Base-by-base conservation (phyloP, 306 rosid genomes). In the Casuarina cunninghamiana region DNA sequence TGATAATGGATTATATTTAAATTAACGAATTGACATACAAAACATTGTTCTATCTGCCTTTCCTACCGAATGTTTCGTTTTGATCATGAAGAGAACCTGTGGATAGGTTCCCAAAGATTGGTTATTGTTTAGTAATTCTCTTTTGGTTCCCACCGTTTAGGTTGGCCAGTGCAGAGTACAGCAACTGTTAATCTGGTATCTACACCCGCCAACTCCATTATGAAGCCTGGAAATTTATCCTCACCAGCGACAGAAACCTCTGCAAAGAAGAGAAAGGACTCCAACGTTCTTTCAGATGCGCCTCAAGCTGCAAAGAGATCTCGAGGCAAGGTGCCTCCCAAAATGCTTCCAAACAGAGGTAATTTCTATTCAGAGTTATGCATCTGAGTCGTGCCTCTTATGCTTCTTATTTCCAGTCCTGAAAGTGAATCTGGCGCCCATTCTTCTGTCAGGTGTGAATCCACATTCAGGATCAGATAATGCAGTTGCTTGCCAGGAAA, bases 301-400 rank as follows among this genome's bases (percentile, higher is more conserved):
- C 87, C 91, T 68, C 80, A 84, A 53, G 77, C 83, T 80, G 71
- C 90, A 8, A 94, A 94, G 86, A 90, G 81, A 80, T 69, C 83
- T 73, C 80, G 96, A 0, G 69, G 81, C 68, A 82, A 79, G 75
- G 62, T 78, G 46, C 75, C 86, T 21, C 41, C 80, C 44, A 74
- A 62, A 72, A 90, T 73, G 70, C 13, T 43, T 72, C 73, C 84
- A 38, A 69, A 60, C 69, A 80, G 58, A 83, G 91, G 97, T 88
- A 83, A 71, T 35, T 37, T 51, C 0, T n/a, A 53, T 48, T 49
- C n/a, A 39, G 35, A 32, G 53, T 68, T 79, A 37, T 73, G 72
- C 66, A 44, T 81, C 53, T 82, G 72, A 41, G 43, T 50, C 55
- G 17, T 73, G 19, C 12, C 42, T 57, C 66, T 66, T 49, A 60